phyloP scores from a whole-genome alignment of 306 rosid species.

The Glycine tomentella region DNA sequence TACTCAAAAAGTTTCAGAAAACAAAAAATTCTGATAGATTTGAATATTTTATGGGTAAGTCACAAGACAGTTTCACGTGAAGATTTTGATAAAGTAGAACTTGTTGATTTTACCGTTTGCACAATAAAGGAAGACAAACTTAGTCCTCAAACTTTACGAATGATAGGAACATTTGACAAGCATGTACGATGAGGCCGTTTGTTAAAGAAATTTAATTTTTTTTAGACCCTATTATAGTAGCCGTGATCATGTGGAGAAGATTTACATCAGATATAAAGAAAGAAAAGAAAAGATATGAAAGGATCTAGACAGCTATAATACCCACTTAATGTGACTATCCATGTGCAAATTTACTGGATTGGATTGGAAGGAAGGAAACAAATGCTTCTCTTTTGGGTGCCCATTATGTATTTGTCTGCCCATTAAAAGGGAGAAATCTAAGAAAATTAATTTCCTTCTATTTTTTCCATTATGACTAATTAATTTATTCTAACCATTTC shows the following conservation, averaged over 20 bases:
- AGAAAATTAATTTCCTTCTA: not conserved
- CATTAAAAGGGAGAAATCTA: constrained; percentile 7
- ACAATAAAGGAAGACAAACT: constrained; percentile 43
- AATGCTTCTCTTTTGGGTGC: constrained; percentile 41
- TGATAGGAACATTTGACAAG: constrained; percentile 45
- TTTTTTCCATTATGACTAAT: not conserved
- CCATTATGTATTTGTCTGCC: constrained; percentile 45
- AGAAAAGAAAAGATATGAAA: constrained; percentile 40
- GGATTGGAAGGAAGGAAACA: constrained; percentile 43
- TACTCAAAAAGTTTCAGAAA: not conserved
- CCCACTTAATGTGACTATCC: constrained; percentile 44
- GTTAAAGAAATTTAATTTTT: constrained; percentile 32
- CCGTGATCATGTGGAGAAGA: constrained; percentile 46
- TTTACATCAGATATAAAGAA: constrained; percentile 39
- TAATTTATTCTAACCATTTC: not conserved
- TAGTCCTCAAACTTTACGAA: constrained; percentile 46
- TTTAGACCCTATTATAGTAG: constrained; percentile 25
- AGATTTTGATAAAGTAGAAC: constrained; percentile 39
- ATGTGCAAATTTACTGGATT: constrained; percentile 48
- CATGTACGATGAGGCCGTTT: constrained; percentile 28
- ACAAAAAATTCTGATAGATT: not conserved
- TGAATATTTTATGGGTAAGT: not conserved
- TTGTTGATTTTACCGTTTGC: constrained; percentile 41
- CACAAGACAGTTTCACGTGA: constrained; percentile 46
- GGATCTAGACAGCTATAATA: constrained; percentile 45